Percentiles rank a stretch among this genome's conserved stretches.
Evolutionary conservation across 495 filamentous ascomycete species (phyloP).

Genomic region (Gamarada debralockiae): DNA sequence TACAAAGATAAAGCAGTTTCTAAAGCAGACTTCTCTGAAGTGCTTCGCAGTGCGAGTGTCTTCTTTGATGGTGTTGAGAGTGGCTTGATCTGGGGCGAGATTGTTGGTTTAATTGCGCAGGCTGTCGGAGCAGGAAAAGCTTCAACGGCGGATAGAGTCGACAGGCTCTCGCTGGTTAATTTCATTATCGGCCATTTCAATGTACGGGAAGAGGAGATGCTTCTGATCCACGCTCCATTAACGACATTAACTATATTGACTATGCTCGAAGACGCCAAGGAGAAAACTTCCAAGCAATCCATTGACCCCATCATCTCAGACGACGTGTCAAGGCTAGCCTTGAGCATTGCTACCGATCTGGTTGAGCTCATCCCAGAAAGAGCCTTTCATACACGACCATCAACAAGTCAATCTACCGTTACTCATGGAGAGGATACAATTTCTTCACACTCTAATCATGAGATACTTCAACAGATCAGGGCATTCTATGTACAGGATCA

Average conservation of each 20-base stretch:
- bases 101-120: conserved; percentile 54
- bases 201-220: conserved; percentile 93
- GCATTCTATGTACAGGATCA: conserved; percentile 60
- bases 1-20: conserved; percentile 58
- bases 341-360: conserved; percentile 51
- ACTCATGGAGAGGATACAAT: conserved; percentile 18
- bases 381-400: conserved; percentile 51
- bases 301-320: conserved; percentile 6
- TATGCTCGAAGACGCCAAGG: conserved; percentile 47
- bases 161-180: conserved; percentile 65
- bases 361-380: conserved; percentile 67
- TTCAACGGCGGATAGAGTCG: conserved; percentile 37
- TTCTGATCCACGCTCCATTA: conserved; percentile 77
- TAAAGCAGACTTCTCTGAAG: conserved; percentile 74
- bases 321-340: conserved; percentile 32
- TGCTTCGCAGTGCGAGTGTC: conserved; percentile 83
- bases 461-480: conserved; percentile 55
- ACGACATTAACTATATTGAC: conserved; percentile 63
- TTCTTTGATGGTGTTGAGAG: conserved; percentile 98
- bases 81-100: conserved; percentile 83
- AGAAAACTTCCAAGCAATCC: conserved; percentile 10
- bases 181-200: conserved; percentile 91
- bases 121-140: conserved; percentile 48
- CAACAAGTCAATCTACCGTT: conserved; percentile 23
- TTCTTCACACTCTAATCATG: conserved; percentile 31